Evolutionary conservation across 768 basidiomycete species (phyloP).

Genomic region (Boletus huronensis): DNA sequence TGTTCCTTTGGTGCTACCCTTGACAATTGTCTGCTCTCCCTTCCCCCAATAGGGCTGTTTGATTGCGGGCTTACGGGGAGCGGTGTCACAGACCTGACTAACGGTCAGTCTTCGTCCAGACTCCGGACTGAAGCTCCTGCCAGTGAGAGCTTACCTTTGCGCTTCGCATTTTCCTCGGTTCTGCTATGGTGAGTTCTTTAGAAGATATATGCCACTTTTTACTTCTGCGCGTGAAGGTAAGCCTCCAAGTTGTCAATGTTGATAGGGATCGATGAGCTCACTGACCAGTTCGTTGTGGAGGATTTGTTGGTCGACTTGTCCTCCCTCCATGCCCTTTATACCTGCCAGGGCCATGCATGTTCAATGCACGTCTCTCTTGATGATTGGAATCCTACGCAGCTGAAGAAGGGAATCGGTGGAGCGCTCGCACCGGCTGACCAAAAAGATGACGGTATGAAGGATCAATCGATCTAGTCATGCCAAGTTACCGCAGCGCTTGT

Average conservation of each 20-base stretch:
- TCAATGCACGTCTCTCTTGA: not conserved
- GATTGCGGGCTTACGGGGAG: not conserved
- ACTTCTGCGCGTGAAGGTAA: slow-evolving; percentile 7
- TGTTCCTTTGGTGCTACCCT: not conserved
- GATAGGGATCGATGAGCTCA: not conserved
- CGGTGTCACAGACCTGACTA: not conserved
- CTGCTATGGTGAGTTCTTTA: not conserved
- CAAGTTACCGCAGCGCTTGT: not conserved
- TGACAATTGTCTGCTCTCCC: rapidly evolving
- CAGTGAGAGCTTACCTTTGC: slow-evolving; percentile 4
- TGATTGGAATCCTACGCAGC: not conserved
- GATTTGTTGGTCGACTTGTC: not conserved
- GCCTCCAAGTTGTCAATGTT: not conserved
- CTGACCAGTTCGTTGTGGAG: slow-evolving; percentile 12
- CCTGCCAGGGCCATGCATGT: not conserved
- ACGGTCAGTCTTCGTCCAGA: not conserved
- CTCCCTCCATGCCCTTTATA: slow-evolving; percentile 18
- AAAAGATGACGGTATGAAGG: not conserved
- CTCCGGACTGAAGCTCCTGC: not conserved
- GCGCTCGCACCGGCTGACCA: not conserved
- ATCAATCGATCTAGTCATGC: not conserved
- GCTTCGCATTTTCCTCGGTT: slow-evolving; percentile 6
- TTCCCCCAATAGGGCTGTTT: slow-evolving; percentile 19
- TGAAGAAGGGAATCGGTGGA: not conserved
- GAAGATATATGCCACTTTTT: not conserved